phyloP scores from a whole-genome alignment of 306 rosid species.

The Acacia acuminata region DNA sequence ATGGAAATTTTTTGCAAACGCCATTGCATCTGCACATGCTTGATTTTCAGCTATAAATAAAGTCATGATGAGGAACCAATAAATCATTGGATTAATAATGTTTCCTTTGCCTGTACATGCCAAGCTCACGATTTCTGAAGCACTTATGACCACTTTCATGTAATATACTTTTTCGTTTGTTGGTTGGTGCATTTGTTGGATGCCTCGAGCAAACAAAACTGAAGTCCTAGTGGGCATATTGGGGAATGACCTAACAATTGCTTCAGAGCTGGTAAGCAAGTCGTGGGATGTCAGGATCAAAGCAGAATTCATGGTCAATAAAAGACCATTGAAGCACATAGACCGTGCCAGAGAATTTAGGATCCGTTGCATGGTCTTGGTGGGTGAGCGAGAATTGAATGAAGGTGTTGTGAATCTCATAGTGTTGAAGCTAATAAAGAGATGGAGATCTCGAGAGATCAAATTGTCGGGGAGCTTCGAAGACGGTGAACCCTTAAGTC shows the following conservation, averaged over 20 bases:
- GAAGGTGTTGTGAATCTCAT: slow-evolving; percentile 69
- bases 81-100: not conserved
- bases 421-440: slow-evolving; percentile 45
- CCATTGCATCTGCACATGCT: not conserved
- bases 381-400: slow-evolving; percentile 69
- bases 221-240: slow-evolving; percentile 78
- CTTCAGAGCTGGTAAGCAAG: slow-evolving; percentile 74
- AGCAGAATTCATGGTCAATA: slow-evolving; percentile 67
- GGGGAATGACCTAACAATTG: slow-evolving; percentile 66
- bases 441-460: slow-evolving; percentile 44
- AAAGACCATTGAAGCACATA: slow-evolving; percentile 62
- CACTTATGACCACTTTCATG: not conserved
- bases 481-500: slow-evolving; percentile 44
- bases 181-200: slow-evolving; percentile 42
- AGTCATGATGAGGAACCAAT: not conserved
- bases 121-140: not conserved
- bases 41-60: not conserved
- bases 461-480: slow-evolving; percentile 63
- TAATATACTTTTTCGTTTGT: not conserved
- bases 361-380: slow-evolving; percentile 85
- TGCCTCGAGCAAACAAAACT: slow-evolving; percentile 76
- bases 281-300: slow-evolving; percentile 67
- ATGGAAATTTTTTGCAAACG: not conserved
- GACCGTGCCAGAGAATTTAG: slow-evolving; percentile 74
- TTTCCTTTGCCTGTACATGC: not conserved